phyloP scores from a whole-genome alignment of 83 land plant species.

The Thuja plicata region DNA sequence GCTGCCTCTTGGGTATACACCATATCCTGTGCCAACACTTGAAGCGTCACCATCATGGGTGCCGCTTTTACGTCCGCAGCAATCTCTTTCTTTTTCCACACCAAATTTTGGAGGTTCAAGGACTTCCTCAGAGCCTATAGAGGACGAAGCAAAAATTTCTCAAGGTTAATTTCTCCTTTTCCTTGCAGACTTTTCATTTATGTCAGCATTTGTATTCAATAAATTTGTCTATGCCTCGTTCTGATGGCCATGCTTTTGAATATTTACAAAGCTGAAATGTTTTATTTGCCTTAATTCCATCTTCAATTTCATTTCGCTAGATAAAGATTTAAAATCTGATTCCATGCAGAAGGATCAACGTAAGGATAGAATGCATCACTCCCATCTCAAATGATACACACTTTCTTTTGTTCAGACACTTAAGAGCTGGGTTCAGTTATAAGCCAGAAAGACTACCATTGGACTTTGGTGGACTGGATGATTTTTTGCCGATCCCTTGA shows the following conservation, averaged over 20 bases:
- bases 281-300: not conserved
- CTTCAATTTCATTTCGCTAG: not conserved
- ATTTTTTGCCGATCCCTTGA: not conserved
- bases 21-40: constrained; percentile 47
- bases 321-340: not conserved
- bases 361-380: constrained; percentile 9
- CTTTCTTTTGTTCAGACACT: constrained; percentile 1
- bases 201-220: not conserved
- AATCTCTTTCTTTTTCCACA: constrained; percentile 1
- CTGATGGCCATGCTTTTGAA: not conserved
- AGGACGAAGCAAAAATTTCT: constrained; percentile 22
- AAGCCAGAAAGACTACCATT: not conserved
- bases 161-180: constrained; percentile 21
- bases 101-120: constrained; percentile 7
- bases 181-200: not conserved
- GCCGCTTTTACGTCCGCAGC: constrained; percentile 30
- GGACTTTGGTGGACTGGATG: not conserved
- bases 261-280: not conserved
- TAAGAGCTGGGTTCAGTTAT: constrained; percentile 4
- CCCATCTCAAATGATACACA: not conserved
- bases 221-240: not conserved
- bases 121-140: constrained; percentile 16
- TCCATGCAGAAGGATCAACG: not conserved
- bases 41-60: constrained; percentile 44
- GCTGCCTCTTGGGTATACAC: constrained; percentile 46